Percentiles rank a stretch among this genome's conserved stretches.
phyloP scores from a whole-genome alignment of 805 yeast genomes.

The Maudiozyma turicensis region DNA sequence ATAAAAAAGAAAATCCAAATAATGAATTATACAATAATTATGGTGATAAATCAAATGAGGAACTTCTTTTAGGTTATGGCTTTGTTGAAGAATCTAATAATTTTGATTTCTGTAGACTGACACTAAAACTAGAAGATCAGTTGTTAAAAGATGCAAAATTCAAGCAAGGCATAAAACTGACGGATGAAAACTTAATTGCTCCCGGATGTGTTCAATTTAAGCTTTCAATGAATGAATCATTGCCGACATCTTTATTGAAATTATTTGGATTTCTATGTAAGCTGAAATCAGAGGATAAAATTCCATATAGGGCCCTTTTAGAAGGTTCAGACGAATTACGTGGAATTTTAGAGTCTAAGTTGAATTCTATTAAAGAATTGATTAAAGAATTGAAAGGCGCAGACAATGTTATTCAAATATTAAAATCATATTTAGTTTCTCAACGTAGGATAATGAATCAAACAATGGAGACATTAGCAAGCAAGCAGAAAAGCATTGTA shows the following conservation, averaged over 20 bases:
- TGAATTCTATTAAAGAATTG: slow-evolving; percentile 30
- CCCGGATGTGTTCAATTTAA: slow-evolving; percentile 34
- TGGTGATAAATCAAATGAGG: slow-evolving; percentile 84
- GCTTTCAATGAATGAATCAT: slow-evolving; percentile 25
- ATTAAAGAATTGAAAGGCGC: slow-evolving; percentile 22
- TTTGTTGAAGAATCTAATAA: slow-evolving; percentile 50
- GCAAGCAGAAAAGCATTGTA: slow-evolving; percentile 29
- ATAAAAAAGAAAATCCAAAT: slow-evolving; percentile 19
- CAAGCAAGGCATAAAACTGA: slow-evolving; percentile 32
- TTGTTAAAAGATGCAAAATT: slow-evolving; percentile 24
- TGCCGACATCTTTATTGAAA: slow-evolving; percentile 39
- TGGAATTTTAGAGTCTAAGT: slow-evolving; percentile 43
- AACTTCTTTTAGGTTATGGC: slow-evolving; percentile 72
- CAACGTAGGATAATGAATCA: slow-evolving; percentile 41
- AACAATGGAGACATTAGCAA: slow-evolving; percentile 32
- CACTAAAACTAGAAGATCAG: slow-evolving; percentile 40
- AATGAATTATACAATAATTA: slow-evolving; percentile 67
- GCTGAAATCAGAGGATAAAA: slow-evolving; percentile 36
- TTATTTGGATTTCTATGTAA: slow-evolving; percentile 48
- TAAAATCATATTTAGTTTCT: slow-evolving; percentile 38
- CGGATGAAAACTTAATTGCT: slow-evolving; percentile 27
- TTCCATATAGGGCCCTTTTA: slow-evolving; percentile 45
- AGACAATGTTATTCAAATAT: slow-evolving; percentile 24
- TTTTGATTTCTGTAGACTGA: slow-evolving; percentile 48
- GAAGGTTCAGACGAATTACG: slow-evolving; percentile 52